Evolutionary conservation across 108 stramenopile genomes (phyloP).

Genomic region (Chaetoceros muelleri): DNA sequence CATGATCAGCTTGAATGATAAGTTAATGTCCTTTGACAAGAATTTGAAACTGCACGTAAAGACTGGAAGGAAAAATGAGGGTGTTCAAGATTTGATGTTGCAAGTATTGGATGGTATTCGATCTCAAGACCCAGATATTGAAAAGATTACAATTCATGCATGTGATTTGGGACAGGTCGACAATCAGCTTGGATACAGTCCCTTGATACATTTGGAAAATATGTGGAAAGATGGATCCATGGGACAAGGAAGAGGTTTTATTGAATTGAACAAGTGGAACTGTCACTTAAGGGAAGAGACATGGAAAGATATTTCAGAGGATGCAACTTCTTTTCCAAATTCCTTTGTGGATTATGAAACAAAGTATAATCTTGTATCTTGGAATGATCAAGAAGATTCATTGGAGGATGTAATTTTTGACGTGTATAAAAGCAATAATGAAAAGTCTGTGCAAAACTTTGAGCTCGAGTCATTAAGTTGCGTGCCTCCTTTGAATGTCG

Average conservation of each 20-base stretch:
- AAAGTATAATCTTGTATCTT: slow-evolving; percentile 1
- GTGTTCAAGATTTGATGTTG: neutral
- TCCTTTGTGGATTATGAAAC: slow-evolving; percentile 13
- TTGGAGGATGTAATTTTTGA: neutral
- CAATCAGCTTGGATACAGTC: slow-evolving; percentile 20
- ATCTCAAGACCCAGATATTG: too few species aligned
- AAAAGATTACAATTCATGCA: slow-evolving; percentile 16
- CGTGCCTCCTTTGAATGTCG: neutral
- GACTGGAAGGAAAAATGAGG: neutral
- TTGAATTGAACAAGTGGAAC: slow-evolving; percentile 21
- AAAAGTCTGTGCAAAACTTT: neutral
- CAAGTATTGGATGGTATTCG: neutral
- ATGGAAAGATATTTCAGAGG: slow-evolving; percentile 10
- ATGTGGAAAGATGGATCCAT: neutral
- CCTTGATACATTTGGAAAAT: neutral
- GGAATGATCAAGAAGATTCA: too few species aligned
- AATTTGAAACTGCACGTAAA: slow-evolving; percentile 18
- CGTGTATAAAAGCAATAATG: neutral
- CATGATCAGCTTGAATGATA: slow-evolving; percentile 9
- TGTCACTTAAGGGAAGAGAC: slow-evolving; percentile 23
- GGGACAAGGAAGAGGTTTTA: neutral
- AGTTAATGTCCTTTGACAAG: neutral
- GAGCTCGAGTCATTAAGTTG: neutral
- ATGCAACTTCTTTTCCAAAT: slow-evolving; percentile 5
- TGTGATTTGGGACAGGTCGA: slow-evolving; percentile 36